phyloP scores from a whole-genome alignment of 306 rosid genomes.

The Vicia sativa region DNA sequence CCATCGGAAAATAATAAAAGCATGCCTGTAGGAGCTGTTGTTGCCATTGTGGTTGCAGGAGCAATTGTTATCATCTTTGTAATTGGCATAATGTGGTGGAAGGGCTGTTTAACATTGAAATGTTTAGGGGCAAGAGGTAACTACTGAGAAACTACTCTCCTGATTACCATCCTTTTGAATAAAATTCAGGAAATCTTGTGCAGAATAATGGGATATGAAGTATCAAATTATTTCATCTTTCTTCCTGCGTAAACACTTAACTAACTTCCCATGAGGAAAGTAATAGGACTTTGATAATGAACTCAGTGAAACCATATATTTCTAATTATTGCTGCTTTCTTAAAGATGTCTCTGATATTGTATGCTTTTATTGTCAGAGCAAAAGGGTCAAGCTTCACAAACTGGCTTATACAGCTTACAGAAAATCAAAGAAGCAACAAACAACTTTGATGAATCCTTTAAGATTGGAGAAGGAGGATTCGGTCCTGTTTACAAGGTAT shows the following conservation, averaged over 20 bases:
- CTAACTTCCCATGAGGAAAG: slow-evolving; percentile 3
- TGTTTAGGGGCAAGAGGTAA: slow-evolving; percentile 42
- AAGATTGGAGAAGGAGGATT: slow-evolving; percentile 80
- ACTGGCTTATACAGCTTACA: background rate
- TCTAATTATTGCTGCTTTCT: background rate
- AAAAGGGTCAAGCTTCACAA: slow-evolving; percentile 38
- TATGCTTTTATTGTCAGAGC: slow-evolving; percentile 41
- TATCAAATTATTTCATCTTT: background rate
- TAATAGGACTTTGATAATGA: background rate
- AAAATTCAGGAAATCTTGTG: background rate
- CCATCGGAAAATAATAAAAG: slow-evolving; percentile 27
- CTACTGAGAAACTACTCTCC: slow-evolving; percentile 8
- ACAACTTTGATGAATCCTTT: slow-evolving; percentile 39
- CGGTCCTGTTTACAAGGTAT: slow-evolving; percentile 62
- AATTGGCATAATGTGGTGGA: slow-evolving; percentile 48
- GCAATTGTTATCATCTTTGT: slow-evolving; percentile 34
- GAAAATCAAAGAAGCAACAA: slow-evolving; percentile 21
- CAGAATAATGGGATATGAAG: background rate
- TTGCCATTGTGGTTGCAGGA: slow-evolving; percentile 50
- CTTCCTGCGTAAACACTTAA: background rate
- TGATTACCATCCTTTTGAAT: slow-evolving; percentile 1
- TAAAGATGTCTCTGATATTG: background rate
- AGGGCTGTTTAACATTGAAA: slow-evolving; percentile 31
- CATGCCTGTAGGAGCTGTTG: slow-evolving; percentile 38
- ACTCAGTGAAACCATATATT: slow-evolving; percentile 9